phyloP scores from a whole-genome alignment of 2,329 filamentous ascomycete genomes.

The Ophiocordyceps camponoti-saundersi region DNA sequence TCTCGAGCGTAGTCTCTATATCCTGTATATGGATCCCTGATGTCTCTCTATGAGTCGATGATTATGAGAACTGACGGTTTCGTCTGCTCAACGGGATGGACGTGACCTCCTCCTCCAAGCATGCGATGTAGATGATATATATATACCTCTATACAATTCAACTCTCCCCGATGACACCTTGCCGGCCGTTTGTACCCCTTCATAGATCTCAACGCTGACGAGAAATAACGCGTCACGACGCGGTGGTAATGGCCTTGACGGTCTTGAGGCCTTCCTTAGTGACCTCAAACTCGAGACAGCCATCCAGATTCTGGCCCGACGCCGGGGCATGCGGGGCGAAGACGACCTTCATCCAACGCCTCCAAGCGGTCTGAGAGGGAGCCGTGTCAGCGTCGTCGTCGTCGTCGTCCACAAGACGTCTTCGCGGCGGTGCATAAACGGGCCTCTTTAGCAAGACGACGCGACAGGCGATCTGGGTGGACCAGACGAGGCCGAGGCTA shows the following conservation, averaged over 20 bases:
- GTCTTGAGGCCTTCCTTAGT: constrained; percentile 43
- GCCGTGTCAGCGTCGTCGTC: constrained; percentile 23
- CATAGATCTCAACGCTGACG: constrained; percentile 41
- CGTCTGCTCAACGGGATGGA: too few species aligned
- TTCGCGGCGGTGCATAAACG: constrained; percentile 23
- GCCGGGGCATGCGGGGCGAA: constrained; percentile 63
- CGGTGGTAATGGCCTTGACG: constrained; percentile 3
- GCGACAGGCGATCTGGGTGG: constrained; percentile 70
- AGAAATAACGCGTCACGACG: constrained; percentile 19
- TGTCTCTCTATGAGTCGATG: too few species aligned
- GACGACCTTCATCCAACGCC: constrained; percentile 71
- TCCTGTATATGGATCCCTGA: too few species aligned
- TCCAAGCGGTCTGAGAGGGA: constrained; percentile 40
- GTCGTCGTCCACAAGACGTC: constrained; percentile 8
- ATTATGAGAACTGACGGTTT: too few species aligned
- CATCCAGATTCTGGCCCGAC: constrained; percentile 27
- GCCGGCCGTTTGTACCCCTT: too few species aligned
- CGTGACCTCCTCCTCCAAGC: too few species aligned
- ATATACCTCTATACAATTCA: too few species aligned
- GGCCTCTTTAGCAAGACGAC: constrained; percentile 65
- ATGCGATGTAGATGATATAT: too few species aligned
- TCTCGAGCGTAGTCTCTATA: too few species aligned
- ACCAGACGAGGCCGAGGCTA: constrained; percentile 76
- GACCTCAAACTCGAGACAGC: constrained; percentile 59
- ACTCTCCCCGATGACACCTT: too few species aligned